Evolutionary conservation across 2,329 filamentous ascomycete species (phyloP), one percentile per base, ranked within the genome.

Genomic region (Cladosporium halotolerans): DNA sequence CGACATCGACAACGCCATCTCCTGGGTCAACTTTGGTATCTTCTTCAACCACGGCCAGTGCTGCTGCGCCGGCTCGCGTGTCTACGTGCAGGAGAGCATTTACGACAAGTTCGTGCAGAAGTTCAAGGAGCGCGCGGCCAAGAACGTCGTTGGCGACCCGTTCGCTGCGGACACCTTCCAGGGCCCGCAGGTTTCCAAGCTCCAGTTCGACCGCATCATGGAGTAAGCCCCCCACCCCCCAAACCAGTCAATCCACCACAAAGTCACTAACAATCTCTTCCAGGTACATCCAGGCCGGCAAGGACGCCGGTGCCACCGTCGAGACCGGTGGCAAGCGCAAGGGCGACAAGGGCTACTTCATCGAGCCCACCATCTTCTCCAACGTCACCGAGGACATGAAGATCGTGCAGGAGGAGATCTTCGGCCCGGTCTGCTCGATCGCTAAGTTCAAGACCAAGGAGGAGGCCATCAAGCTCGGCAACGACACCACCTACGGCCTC

Each of bases 151-250:
- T 61, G 89, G 89, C 62, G 86, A 95, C 76, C 89, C 89, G 59
- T 92, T 93, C 79, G 75, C 80, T 64, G 69, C 79, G 60, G 79
- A 86, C 58, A 92, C 88, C 60, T 92, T 92, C 86, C 89, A 93
- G 73, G 89, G 89, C 48, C 89, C 89, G 36, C 89, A 93, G 74
- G 85, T 95, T 66, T 89, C 85, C 60, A 79, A 93, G 74, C 75
- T 90, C 50, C 89, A 95, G 73, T 93, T 86, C 67, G 88, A 95
- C 76, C 85, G 88, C 62, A 90, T 95, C 75, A 92, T 93, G 88
- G 78, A 79, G 67, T 86, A 82, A 74, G 72, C 64, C 89, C 89
- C 16, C 16, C 86, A 45, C 85, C 85, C 42, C 75, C 89, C 64
- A 83, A 89, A 88, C 80, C 81, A 3, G 6, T 9, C 3, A 28